These are phyloP conservation scores for Entomortierella chlamydospora DNA, from an alignment of 192 early-diverging fungal genomes.

Conservation along the genomic window DNA sequence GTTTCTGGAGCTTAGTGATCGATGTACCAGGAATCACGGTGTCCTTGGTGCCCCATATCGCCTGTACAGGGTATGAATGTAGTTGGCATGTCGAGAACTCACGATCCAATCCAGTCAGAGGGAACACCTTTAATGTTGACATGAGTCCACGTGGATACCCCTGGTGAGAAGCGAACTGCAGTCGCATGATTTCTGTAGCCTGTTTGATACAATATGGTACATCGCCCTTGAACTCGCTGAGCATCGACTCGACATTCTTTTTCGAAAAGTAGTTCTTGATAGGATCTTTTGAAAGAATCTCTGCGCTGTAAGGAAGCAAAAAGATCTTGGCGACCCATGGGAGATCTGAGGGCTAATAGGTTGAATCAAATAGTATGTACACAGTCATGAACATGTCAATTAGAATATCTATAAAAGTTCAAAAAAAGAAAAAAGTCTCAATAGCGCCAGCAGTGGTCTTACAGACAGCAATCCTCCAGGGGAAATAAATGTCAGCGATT, in stretches of 20 bases:
- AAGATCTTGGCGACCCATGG: conserved; percentile 44
- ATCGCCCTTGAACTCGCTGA: conserved; percentile 25
- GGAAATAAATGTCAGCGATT: conserved; percentile 39
- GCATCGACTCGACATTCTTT: conserved; percentile 50
- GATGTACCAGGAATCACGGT: conserved; percentile 36
- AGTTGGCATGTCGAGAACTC: conserved; percentile 16
- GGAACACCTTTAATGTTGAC: conserved; percentile 41
- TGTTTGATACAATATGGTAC: conserved; percentile 18
- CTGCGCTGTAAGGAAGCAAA: conserved; percentile 29
- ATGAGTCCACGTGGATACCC: conserved; percentile 51
- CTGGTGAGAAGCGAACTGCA: conserved; percentile 35
- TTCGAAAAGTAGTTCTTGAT: conserved; percentile 34
- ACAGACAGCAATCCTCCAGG: conserved; percentile 47
- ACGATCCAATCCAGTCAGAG: conserved; percentile 16
- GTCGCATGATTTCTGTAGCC: conserved; percentile 25
- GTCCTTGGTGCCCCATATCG: conserved; percentile 49
- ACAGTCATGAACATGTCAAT: too few species aligned
- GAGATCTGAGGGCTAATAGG: conserved; percentile 24
- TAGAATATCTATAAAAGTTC: too few species aligned
- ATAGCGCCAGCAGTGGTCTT: background rate
- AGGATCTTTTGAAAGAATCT: conserved; percentile 30
- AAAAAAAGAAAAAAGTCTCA: too few species aligned
- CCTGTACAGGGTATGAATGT: conserved; percentile 32
- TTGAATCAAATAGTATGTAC: background rate
- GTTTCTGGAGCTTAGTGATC: conserved; percentile 17